phyloP scores from a whole-genome alignment of 2,329 filamentous ascomycete species.

The Saccharata proteae region DNA sequence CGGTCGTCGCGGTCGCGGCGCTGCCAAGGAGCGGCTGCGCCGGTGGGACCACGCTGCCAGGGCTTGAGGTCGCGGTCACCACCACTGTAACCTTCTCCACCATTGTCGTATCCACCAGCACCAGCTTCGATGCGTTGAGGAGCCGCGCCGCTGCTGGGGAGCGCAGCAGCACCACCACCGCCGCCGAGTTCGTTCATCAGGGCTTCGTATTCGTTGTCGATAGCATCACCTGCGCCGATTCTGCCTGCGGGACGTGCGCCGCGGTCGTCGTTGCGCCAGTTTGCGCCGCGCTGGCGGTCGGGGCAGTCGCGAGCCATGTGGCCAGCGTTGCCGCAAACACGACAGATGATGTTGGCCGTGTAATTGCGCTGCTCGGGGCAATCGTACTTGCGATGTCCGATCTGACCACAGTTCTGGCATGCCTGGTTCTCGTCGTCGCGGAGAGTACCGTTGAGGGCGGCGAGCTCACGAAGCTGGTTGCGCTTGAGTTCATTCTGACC shows the following conservation, averaged over 20 bases:
- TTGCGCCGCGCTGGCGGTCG: constrained; percentile 78
- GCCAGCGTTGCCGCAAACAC: constrained; percentile 92
- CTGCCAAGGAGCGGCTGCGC: constrained; percentile 72
- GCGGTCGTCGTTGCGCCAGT: constrained; percentile 72
- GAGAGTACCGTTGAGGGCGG: constrained; percentile 94
- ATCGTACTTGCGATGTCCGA: constrained; percentile 97
- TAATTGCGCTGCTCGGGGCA: constrained; percentile 96
- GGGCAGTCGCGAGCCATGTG: constrained; percentile 98
- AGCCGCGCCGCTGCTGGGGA: constrained; percentile 36
- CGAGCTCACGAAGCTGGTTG: constrained; percentile 94
- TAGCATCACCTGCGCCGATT: constrained; percentile 67
- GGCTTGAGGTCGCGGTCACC: constrained; percentile 56
- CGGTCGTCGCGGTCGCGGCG: constrained; percentile 33
- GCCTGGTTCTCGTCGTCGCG: constrained; percentile 99
- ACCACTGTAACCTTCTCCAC: constrained; percentile 22
- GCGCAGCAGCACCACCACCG: constrained; percentile 45
- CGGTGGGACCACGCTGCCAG: constrained; percentile 79
- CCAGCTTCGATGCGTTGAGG: constrained; percentile 78
- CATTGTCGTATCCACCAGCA: constrained; percentile 50
- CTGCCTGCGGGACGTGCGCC: constrained; percentile 44
- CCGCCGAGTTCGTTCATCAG: constrained; percentile 96
- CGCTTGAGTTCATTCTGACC: constrained; percentile 98
- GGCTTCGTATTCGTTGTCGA: constrained; percentile 93
- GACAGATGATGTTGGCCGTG: constrained; percentile 98
- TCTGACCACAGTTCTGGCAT: constrained; percentile 98